phyloP scores from a whole-genome alignment of 441 rosid genomes.

The Eutrema salsugineum region DNA sequence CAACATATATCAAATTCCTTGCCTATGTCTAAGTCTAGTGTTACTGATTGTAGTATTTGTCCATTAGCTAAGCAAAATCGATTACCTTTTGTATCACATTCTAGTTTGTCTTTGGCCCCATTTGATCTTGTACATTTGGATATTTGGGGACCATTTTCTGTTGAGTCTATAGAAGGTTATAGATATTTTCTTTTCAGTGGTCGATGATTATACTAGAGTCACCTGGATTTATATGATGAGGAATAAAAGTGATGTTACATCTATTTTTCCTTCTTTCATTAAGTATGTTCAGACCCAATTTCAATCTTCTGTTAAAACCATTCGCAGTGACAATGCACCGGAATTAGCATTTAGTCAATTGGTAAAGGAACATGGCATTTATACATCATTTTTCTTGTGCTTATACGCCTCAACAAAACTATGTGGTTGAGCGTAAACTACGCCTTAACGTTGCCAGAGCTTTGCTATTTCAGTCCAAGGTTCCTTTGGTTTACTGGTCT shows the following conservation, averaged over 20 bases:
- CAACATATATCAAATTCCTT: background rate
- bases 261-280: background rate
- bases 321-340: background rate
- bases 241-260: background rate
- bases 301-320: rapidly evolving
- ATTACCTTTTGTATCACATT: background rate
- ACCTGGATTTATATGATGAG: background rate
- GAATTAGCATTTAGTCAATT: background rate
- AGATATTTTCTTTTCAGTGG: background rate
- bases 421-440: background rate
- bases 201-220: background rate
- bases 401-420: background rate
- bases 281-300: background rate
- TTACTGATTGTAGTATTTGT: background rate
- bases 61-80: background rate
- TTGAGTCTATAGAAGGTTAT: background rate
- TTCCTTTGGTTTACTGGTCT: no score
- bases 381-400: background rate
- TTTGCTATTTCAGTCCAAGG: no score
- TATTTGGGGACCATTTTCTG: background rate
- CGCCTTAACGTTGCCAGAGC: no score
- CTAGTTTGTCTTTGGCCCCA: background rate
- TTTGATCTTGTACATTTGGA: background rate
- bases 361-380: background rate
- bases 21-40: background rate